Base-by-base conservation (phyloP, 2,329 filamentous ascomycete genomes). In the Dendrostoma leiphaemia region DNA sequence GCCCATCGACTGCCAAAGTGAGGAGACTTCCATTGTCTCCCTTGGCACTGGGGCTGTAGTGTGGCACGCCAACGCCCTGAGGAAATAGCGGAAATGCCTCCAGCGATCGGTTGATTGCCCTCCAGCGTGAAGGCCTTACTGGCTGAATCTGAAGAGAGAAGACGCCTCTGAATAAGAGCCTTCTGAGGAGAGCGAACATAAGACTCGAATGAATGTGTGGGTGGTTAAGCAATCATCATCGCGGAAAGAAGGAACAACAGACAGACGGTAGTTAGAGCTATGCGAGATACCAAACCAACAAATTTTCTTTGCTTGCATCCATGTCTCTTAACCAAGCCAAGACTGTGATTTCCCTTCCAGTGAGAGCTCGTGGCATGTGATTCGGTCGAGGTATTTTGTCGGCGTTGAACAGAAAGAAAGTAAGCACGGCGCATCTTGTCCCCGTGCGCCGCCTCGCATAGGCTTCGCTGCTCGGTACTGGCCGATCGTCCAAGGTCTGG, bases 271-370 rank as follows among this genome's bases (percentile, higher is more conserved):
- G 43, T 41, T 46, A 46, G 28, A 46, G 43, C 28, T 17, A 19
- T 31, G 28, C 28, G 43, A 46, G 43, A 46, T 46, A 46, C 43
- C 43, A 46, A 31, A 34, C 6, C 43, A 46, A 46, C 43, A 34
- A n/a, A n/a, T 32, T 21, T 46, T 24, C n/a, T 29, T n/a, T 34
- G 21, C 37, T 23, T 29, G 19, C 29, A 46, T 2, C 10, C 17
- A 13, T 26, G n/a, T 4, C 23, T 15, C 19, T 41, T 40, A 8
- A 6, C 26, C 38, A 41, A 7, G 10, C 13, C 17, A 4, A 15
- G 3, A 6, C 13, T 10, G 10, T 26, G 23, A 12, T 15, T 4
- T 6, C 37, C 19, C n/a, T n/a, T n/a, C n/a, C n/a, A n/a, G n/a
- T n/a, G n/a, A n/a, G n/a, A n/a, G n/a, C n/a, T n/a, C n/a, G n/a